Conservation (phyloP, 2,329 filamentous ascomycete species). For the Cordyceps tenuipes region DNA sequence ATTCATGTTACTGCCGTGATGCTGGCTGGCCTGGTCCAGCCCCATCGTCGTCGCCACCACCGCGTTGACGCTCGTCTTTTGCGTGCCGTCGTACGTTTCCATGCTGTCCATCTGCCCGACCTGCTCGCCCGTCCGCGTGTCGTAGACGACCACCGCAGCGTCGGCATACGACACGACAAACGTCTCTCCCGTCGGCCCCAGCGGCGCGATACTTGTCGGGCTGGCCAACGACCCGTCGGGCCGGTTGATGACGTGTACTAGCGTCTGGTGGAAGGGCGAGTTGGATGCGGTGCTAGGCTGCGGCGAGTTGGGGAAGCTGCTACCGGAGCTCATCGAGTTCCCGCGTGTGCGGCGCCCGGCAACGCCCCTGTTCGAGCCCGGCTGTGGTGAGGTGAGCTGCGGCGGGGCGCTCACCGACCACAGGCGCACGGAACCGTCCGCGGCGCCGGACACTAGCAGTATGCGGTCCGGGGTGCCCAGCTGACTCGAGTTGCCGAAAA, state of each 20-base stretch:
- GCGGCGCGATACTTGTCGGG: constrained; percentile 85
- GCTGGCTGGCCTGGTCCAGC: constrained; percentile 57
- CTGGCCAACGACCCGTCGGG: constrained; percentile 57
- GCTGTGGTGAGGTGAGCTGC: constrained; percentile 72
- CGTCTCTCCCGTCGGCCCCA: constrained; percentile 73
- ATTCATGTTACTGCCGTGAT: constrained; percentile 44
- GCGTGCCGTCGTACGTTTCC: constrained; percentile 85
- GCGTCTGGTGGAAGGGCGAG: constrained; percentile 78
- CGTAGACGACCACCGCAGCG: constrained; percentile 82
- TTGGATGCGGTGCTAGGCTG: constrained; percentile 80
- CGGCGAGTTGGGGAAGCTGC: constrained; percentile 80
- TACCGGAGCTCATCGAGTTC: constrained; percentile 91
- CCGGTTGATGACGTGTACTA: constrained; percentile 78
- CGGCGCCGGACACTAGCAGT: constrained; percentile 80
- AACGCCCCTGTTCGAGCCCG: constrained; percentile 51
- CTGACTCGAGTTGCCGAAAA: constrained; percentile 68
- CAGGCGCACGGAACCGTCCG: constrained; percentile 84
- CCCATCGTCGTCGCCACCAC: constrained; percentile 81
- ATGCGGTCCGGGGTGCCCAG: constrained; percentile 80
- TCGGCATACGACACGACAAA: constrained; percentile 94
- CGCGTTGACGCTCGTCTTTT: constrained; percentile 74
- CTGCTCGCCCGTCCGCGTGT: constrained; percentile 85
- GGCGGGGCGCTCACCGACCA: constrained; percentile 93
- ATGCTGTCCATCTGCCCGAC: constrained; percentile 86
- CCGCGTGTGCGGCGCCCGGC: constrained; percentile 61